These are phyloP conservation scores for Globisporangium abappressorium DNA, from an alignment of 352 stramenopile species.

Conservation along the genomic window DNA sequence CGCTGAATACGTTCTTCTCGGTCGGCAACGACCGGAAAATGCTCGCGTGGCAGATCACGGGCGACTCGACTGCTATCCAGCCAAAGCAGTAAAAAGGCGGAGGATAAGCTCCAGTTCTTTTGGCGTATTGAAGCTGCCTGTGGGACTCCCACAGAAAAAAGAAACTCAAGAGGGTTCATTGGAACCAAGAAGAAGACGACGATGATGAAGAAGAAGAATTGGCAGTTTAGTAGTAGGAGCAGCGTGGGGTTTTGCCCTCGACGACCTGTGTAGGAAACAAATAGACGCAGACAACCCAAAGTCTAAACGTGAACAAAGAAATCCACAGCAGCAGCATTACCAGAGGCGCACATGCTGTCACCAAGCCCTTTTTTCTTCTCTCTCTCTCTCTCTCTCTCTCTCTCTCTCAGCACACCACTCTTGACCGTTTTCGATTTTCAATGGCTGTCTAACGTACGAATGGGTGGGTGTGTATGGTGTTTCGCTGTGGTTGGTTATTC, in stretches of 20 bases:
- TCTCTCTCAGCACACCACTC: not conserved
- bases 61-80: conserved; percentile 65
- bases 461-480: not conserved
- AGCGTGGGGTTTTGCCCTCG: not conserved
- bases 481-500: not conserved
- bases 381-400: not conserved
- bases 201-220: not conserved
- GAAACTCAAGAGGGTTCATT: not conserved
- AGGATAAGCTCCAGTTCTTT: not conserved
- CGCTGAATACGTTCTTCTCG: conserved; percentile 82
- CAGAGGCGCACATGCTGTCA: not conserved
- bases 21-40: conserved; percentile 77
- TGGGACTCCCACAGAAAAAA: not conserved
- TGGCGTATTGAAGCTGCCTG: not conserved
- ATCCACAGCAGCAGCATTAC: not conserved
- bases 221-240: conserved; percentile 18
- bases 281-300: not conserved
- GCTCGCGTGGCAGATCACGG: conserved; percentile 85
- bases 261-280: not conserved
- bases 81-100: conserved; percentile 54
- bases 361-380: too few relatives aligned
- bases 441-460: not conserved
- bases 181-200: not conserved
- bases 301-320: not conserved
- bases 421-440: not conserved